Conservation (phyloP, 148 eudicot species). For the Arbutus unedo region DNA sequence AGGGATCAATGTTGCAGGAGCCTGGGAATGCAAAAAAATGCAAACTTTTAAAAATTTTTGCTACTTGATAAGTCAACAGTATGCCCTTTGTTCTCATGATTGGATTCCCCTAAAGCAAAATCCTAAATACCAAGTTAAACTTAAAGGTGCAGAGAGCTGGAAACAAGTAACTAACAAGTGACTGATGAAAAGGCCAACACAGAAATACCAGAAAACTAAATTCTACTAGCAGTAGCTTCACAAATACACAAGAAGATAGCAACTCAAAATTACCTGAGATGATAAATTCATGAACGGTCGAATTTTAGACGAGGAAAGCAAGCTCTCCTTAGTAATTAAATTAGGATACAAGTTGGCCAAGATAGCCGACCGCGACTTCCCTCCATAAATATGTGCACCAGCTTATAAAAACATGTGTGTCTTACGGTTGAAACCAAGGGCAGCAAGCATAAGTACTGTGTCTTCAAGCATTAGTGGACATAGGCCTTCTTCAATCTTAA, state of each 20-base stretch:
- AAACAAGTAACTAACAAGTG: background rate
- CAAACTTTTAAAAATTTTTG: background rate
- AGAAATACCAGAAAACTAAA: background rate
- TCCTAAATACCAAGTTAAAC: background rate
- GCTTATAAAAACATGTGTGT: constrained; percentile 78
- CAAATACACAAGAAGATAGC: background rate
- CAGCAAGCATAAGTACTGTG: constrained; percentile 94
- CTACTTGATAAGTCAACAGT: background rate
- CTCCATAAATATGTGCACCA: constrained; percentile 97
- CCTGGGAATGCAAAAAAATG: too few species aligned
- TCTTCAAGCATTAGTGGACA: constrained; percentile 97
- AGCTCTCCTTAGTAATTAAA: constrained; percentile 81
- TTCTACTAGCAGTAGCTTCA: background rate
- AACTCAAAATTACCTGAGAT: constrained; percentile 62
- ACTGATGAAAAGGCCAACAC: background rate
- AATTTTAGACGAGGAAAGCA: constrained; percentile 79
- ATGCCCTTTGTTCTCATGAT: background rate
- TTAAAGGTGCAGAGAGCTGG: background rate
- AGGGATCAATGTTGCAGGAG: too few species aligned
- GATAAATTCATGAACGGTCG: constrained; percentile 86
- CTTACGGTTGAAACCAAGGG: constrained; percentile 85
- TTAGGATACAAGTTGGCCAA: constrained; percentile 80
- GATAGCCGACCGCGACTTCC: constrained; percentile 72
- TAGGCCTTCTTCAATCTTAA: constrained; percentile 86
- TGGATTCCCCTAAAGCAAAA: background rate